Conservation (phyloP, 176 grass and related monocot genomes). For the Ananas comosus region DNA sequence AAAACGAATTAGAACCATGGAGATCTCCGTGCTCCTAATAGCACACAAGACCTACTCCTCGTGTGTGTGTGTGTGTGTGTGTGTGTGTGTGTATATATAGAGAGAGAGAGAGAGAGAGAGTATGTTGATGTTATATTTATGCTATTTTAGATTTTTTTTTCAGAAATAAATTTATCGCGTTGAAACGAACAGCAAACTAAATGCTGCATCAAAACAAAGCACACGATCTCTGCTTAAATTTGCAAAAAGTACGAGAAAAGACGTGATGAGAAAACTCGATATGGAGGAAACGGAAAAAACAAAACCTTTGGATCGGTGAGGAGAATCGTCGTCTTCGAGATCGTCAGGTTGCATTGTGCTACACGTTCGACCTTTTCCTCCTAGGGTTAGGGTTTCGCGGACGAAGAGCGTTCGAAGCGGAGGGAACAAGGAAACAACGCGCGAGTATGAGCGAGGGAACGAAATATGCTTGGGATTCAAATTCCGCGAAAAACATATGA, state of each 20-base stretch:
- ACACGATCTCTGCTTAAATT: not conserved
- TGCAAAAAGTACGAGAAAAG: not conserved
- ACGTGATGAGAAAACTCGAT: not conserved
- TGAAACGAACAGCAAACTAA: too few species aligned
- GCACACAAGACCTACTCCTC: too few species aligned
- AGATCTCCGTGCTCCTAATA: too few species aligned
- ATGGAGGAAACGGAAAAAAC: not conserved
- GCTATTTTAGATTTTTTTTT: too few species aligned
- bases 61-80: too few species aligned
- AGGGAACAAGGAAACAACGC: not conserved
- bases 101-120: too few species aligned
- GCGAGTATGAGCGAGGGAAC: not conserved
- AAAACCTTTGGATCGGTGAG: slow-evolving; percentile 1
- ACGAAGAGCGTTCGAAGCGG: not conserved
- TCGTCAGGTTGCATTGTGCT: not conserved
- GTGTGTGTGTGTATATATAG: too few species aligned
- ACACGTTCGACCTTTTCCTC: not conserved
- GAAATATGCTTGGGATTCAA: too few species aligned
- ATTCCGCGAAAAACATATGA: too few species aligned
- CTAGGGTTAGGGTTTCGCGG: not conserved
- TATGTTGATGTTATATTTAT: too few species aligned
- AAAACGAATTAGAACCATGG: too few species aligned
- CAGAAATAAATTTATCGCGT: too few species aligned
- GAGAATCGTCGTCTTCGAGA: not conserved
- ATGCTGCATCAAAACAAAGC: not conserved